These are phyloP conservation scores for Hypseocharis bilobata DNA, from an alignment of 441 rosid species.

Conservation along the genomic window DNA sequence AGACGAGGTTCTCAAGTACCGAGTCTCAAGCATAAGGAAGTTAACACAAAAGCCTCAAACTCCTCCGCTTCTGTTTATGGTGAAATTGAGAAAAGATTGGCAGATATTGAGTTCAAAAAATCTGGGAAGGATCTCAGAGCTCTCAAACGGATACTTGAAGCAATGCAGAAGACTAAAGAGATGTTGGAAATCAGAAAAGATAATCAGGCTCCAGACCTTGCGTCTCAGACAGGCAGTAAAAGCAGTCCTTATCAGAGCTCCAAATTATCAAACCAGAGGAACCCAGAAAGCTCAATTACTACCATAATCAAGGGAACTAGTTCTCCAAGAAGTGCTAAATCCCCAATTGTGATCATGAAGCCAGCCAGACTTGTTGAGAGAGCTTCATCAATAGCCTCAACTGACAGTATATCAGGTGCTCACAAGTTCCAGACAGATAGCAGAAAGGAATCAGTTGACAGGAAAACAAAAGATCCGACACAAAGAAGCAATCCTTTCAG, in stretches of 20 bases:
- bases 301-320: slow-evolving; percentile 26
- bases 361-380: slow-evolving; percentile 37
- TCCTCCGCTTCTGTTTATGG: slow-evolving; percentile 51
- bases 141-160: slow-evolving; percentile 77
- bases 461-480: slow-evolving; percentile 37
- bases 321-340: slow-evolving; percentile 37
- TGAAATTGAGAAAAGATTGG: slow-evolving; percentile 70
- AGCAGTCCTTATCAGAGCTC: slow-evolving; percentile 29
- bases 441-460: slow-evolving; percentile 32
- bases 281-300: slow-evolving; percentile 27
- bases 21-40: slow-evolving; percentile 25
- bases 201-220: slow-evolving; percentile 25
- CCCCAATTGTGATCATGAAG: slow-evolving; percentile 51
- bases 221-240: slow-evolving; percentile 26
- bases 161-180: slow-evolving; percentile 64
- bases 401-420: slow-evolving; percentile 30
- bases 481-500: slow-evolving; percentile 33
- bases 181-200: slow-evolving; percentile 34
- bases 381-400: slow-evolving; percentile 24
- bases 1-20: slow-evolving; percentile 33
- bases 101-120: slow-evolving; percentile 63
- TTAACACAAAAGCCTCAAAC: slow-evolving; percentile 26
- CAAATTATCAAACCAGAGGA: slow-evolving; percentile 21
- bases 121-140: slow-evolving; percentile 85
- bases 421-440: slow-evolving; percentile 27